Base-by-base conservation (phyloP, 2,329 filamentous ascomycete genomes). In the Macrophomina tecta region DNA sequence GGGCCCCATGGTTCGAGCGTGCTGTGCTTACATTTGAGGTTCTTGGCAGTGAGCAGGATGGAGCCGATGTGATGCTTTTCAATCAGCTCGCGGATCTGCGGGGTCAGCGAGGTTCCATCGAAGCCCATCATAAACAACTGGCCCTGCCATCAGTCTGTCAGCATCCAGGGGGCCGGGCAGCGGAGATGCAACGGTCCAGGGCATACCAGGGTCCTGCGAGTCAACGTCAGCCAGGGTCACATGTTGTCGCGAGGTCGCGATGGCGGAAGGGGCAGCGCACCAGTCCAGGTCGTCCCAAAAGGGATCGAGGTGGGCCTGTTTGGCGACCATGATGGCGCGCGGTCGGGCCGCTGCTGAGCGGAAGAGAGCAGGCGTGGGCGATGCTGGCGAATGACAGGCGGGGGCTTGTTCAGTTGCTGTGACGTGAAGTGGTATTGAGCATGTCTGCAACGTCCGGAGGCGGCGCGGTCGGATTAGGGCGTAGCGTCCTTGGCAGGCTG, bases 41-140 rank as follows among this genome's bases (percentile, higher is more conserved):
- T 95, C 82, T 94, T 94, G 69, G 91, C 91, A 46, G 91, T 94
- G 69, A 95, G 81, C 68, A 93, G 84, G 74, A 98, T 91, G 63
- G 93, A 95, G 66, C 95, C 95, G 56, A 99, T 85, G 77, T 98
- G 91, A 77, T 94, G 89, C 71, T 92, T 86, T 77, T 92, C 89
- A 74, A 97, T 95, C 71, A 94, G 85, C 72, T 87, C 89, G 70
- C 87, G 88, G 76, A 95, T 93, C 78, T 94, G 91, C 68, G 91
- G 91, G 32, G 91, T 94, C 64, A 95, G 89, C 76, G 91, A 87
- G 65, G 90, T 92, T 69, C 92, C 92, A 83, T 95, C 91, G 84
- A 92, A 96, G 77, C 91, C 91, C 89, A 93, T 92, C 78, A 91
- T 90, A 78, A 93, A 84, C 82, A 90, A 86, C 83, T 93, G 90